phyloP scores from a whole-genome alignment of 192 early-diverging fungal genomes.

The Coemansia asiatica region DNA sequence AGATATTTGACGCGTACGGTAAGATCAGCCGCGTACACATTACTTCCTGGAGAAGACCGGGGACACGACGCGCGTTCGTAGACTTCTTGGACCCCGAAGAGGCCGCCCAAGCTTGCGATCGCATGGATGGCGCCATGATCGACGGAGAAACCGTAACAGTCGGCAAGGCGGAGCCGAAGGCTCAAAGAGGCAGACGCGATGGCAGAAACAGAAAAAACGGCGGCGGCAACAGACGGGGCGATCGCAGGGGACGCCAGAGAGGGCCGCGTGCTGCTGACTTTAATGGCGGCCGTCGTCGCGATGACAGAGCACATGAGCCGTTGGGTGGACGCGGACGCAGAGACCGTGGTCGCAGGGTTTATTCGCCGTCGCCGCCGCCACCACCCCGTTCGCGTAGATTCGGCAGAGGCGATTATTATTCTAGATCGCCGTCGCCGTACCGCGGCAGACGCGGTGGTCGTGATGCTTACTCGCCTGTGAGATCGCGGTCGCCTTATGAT shows the following conservation, averaged over 20 bases:
- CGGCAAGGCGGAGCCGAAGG: background rate
- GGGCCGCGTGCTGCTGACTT: background rate
- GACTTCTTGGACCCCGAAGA: background rate
- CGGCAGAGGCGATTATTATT: conserved; percentile 2
- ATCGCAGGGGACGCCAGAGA: background rate
- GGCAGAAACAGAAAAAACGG: background rate
- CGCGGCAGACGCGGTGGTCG: conserved; percentile 18
- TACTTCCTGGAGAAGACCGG: background rate
- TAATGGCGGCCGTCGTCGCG: background rate
- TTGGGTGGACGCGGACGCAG: conserved; percentile 1
- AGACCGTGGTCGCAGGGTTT: background rate
- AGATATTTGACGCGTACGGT: conserved; percentile 35
- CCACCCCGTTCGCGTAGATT: conserved; percentile 8
- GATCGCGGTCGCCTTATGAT: conserved; percentile 34
- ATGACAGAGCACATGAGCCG: background rate
- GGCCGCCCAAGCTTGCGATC: conserved; percentile 22
- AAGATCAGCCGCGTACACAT: conserved; percentile 2
- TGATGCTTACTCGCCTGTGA: conserved; percentile 26
- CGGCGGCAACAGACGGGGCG: background rate
- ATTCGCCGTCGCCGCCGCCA: conserved; percentile 16
- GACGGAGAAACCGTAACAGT: conserved; percentile 1
- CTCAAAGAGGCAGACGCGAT: conserved; percentile 1
- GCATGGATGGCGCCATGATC: conserved; percentile 42
- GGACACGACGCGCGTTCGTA: background rate
- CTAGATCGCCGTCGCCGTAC: conserved; percentile 42